Base-by-base conservation (phyloP, 768 basidiomycete species). In the Sarcodon aspratus region DNA sequence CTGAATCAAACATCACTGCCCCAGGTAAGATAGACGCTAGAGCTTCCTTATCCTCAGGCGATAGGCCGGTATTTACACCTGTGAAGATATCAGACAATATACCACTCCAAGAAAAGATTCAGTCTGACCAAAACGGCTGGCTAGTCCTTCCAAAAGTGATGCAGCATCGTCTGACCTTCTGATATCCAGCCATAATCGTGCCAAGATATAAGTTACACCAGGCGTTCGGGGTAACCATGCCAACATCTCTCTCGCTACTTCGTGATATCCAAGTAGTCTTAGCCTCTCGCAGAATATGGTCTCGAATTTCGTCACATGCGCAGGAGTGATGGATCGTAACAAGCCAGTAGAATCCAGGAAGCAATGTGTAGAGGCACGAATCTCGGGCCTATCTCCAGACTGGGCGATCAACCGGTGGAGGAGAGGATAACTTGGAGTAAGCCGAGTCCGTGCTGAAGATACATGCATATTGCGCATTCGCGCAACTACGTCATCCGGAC, bases 201-300 rank as follows among this genome's bases (percentile, higher is more conserved):
- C 80, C 36, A 76, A 73, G 36, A 94, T 76, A 62, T 89, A 95
- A 32, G 74, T 73, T 45, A 80, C 79, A 3, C 78, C 86, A 27
- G 91, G 79, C 12, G 85, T 84, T 44, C 82, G 69, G 9, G 92
- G 91, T 27, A 93, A 73, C 79, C 85, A 85, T 18, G 78, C 78
- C 43, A 89, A 65, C 48, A 87, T 68, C 52, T 85, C 82, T 45
- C 74, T 65, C 1, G 85, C 72, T 34, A 76, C 69, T 50, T 76
- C 71, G 50, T 72, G 68, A 57, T 84, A 82, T 12, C 81, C 83
- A 47, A 85, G 66, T 1, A 67, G 61, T 35, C 85, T 72, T 42
- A 95, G 71, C 31, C 70, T 67, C 53, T 90, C 80, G 57, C 84
- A 87, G 57, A 92, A 81, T 40, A 74, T 56, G 32, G 84, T 76